Base-by-base conservation (phyloP, 352 stramenopile species). In the Sclerospora graminicola region DNA sequence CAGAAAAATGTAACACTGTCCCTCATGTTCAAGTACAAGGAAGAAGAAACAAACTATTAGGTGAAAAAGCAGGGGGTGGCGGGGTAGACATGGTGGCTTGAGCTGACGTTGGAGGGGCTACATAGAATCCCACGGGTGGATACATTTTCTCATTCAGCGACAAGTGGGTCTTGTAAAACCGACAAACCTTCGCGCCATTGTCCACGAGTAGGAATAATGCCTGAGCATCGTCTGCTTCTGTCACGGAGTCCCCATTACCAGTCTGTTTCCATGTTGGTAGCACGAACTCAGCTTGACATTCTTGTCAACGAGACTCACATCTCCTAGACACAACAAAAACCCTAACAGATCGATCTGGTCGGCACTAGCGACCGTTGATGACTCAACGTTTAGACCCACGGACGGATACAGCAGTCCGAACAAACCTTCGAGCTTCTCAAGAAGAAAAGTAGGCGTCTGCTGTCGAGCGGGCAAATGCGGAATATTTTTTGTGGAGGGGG, bases 361-460 rank as follows among this genome's bases (percentile, higher is more conserved):
- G 14, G 72, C 58, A 16, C 57, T 79, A 6, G 89, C 37, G 13
- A 77, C 57, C 9, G 67, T 75, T 6, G 62, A 48, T 15, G 66
- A 78, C 15, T 69, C 57, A 14, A 81, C 65, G 19, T 65, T 68
- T 18, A 84, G 48, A 18, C 66, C 55, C 9, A 75, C 57, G 0
- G n/a, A n/a, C n/a, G n/a, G 75, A 29, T 77, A 89, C 19, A 91
- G 42, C 23, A 91, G 49, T 30, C 57, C 49, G 48, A 91, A 84
- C 15, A 91, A 55, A 37, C 82, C 73, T 24, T 82, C 70, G 23
- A 91, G 62, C 45, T 91, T 84, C 42, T 86, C 73, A 16, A 73
- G 68, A 27, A 89, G 70, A 56, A 89, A 91, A 14, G 70, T 56
- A 88, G 15, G 70, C 57, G 36, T 91, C 80, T 24, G 73, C 76